Evolutionary conservation across 176 grass and related monocot species (phyloP), one percentile per base, ranked within the genome.

Genomic region (Cymbopogon citratus): DNA sequence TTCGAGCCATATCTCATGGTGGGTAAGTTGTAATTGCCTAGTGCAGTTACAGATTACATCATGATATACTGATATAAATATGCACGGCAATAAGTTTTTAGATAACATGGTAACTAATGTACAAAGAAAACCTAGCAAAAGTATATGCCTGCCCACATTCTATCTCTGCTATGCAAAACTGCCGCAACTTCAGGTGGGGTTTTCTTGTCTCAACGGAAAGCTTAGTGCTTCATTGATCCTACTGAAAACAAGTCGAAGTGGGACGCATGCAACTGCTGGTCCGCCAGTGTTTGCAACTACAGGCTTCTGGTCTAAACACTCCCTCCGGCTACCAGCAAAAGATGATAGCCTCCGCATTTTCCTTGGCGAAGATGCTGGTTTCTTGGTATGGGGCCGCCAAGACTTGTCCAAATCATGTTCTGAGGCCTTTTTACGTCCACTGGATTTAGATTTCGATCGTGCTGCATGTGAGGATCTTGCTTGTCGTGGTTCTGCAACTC

Each of bases 301-400:
- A n/a, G 86, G 26, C 41, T 85, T 96, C 73, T 83, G 91, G 59
- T 81, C 84, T 49, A 71, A 59, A 16, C 66, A 38, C 11, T 93
- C 87, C 71, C 76, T 90, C 29, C 39, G 73, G 81, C 87, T 88
- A 84, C 90, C 87, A 21, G 87, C 80, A 44, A 99, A 93, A 62
- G 97, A 96, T 62, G 97, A 99, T 73, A 99, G 89, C 87, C 93
- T 95, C 56, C 93, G 84, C 84, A 92, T 99, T 89, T 99, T 99
- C 81, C 89, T 94, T 0, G 95, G 90, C 63, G 92, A 98, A 88
- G 87, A 81, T 52, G 78, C 86, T 76, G 88, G 79, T 79, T 94
- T 98, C 80, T 84, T 89, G 34, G 85, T 94, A 73, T 87, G 87
- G 56, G 88, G 88, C 11, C 80, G 69, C 88, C 87, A 86, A 14